Evolutionary conservation across 2,329 filamentous ascomycete species (phyloP).

Genomic region (Aspergillus clavatus): DNA sequence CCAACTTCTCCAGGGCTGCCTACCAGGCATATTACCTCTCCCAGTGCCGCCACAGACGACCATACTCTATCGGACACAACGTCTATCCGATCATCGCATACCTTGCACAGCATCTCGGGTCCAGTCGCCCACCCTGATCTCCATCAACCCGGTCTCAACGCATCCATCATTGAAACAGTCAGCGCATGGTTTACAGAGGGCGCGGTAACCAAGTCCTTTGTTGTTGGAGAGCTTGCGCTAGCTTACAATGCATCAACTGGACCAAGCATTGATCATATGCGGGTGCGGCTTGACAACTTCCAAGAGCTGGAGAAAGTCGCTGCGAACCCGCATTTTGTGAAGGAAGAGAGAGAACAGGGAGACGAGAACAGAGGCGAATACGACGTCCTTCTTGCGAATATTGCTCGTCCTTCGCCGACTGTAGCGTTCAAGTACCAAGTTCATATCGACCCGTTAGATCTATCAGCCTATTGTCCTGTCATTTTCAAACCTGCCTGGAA

Average conservation of each 20-base stretch:
- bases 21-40: slow-evolving; percentile 41
- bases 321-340: slow-evolving; percentile 86
- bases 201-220: slow-evolving; percentile 63
- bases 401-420: slow-evolving; percentile 59
- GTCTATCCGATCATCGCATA: slow-evolving; percentile 84
- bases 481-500: slow-evolving; percentile 75
- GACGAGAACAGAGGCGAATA: slow-evolving; percentile 69
- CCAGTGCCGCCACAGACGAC: slow-evolving; percentile 56
- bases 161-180: slow-evolving; percentile 88
- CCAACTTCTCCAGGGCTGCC: slow-evolving; percentile 35
- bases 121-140: slow-evolving; percentile 79
- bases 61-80: slow-evolving; percentile 77
- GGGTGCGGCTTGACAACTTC: slow-evolving; percentile 83
- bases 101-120: slow-evolving; percentile 62
- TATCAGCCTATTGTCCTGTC: slow-evolving; percentile 63
- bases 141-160: slow-evolving; percentile 71
- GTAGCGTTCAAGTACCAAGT: slow-evolving; percentile 92
- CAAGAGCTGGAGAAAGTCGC: slow-evolving; percentile 83
- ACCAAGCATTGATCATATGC: slow-evolving; percentile 48
- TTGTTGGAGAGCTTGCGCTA: slow-evolving; percentile 85
- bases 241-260: slow-evolving; percentile 58
- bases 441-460: slow-evolving; percentile 59
- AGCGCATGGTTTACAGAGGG: slow-evolving; percentile 77
- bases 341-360: slow-evolving; percentile 46
- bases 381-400: slow-evolving; percentile 64